Conservation (phyloP, 2,329 filamentous ascomycete species). For the Thermothelomyces thermophilus region DNA sequence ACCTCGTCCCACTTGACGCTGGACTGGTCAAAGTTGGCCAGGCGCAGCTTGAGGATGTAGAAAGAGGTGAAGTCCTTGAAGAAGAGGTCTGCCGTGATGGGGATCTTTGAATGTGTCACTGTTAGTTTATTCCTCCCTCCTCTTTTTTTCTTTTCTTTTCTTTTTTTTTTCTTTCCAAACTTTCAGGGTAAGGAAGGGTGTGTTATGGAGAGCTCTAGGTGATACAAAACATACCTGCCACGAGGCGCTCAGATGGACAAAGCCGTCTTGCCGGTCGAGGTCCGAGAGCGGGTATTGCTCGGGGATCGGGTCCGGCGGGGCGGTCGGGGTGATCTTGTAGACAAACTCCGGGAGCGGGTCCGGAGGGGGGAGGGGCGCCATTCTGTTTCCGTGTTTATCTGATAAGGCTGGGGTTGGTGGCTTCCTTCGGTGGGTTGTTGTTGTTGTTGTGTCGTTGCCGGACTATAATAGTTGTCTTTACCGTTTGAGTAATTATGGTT, state of each 20-base stretch:
- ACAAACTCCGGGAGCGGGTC: slow-evolving; percentile 38
- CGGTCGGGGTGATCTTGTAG: slow-evolving; percentile 54
- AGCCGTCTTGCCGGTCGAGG: slow-evolving; percentile 54
- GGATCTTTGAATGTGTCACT: too few relatives aligned
- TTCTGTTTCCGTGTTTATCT: not conserved
- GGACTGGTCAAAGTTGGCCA: slow-evolving; percentile 35
- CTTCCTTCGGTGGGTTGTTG: not conserved
- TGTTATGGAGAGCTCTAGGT: not conserved
- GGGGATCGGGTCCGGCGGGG: slow-evolving; percentile 49
- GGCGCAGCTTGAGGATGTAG: slow-evolving; percentile 49
- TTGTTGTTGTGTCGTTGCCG: not conserved
- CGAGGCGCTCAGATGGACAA: slow-evolving; percentile 54
- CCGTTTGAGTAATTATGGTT: too few relatives aligned
- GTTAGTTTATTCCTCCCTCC: too few relatives aligned
- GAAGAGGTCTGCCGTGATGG: slow-evolving; percentile 40
- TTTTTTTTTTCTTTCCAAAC: too few relatives aligned
- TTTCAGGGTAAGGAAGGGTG: not conserved
- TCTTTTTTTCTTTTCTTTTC: not conserved
- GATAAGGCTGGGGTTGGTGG: not conserved
- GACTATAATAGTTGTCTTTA: too few relatives aligned
- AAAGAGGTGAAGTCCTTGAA: slow-evolving; percentile 36
- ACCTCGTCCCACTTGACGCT: slow-evolving; percentile 48
- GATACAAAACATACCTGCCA: slow-evolving; percentile 38
- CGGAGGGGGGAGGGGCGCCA: slow-evolving; percentile 20
- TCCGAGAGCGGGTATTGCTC: slow-evolving; percentile 50